Evolutionary conservation across 345 rosid genomes (phyloP).

Genomic region (Isatis tinctoria): DNA sequence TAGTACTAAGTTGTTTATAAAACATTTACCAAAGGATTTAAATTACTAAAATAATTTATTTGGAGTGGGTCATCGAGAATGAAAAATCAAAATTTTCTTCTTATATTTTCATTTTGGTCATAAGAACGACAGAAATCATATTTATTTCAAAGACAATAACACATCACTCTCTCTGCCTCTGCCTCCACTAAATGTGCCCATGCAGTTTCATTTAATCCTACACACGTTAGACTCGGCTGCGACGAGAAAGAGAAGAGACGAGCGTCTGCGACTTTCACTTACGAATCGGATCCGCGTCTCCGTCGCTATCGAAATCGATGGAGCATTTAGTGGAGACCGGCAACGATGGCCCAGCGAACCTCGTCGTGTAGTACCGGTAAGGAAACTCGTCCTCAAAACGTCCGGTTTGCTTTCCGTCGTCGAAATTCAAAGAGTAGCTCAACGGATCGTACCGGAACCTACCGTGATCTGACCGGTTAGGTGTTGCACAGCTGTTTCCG

Average conservation of each 20-base stretch:
- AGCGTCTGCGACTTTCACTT: neutral
- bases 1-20: too few species aligned
- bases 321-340: slow-evolving; percentile 40
- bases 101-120: too few species aligned
- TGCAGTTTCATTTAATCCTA: neutral
- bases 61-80: neutral
- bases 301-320: slow-evolving; percentile 37
- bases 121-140: neutral
- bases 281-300: neutral
- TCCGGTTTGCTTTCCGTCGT: slow-evolving; percentile 45
- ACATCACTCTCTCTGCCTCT: too few species aligned
- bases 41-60: too few species aligned
- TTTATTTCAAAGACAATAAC: too few species aligned
- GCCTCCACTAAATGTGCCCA: too few species aligned
- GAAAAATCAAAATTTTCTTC: neutral
- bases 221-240: neutral
- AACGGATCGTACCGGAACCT: slow-evolving; percentile 63
- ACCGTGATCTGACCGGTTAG: slow-evolving; percentile 20
- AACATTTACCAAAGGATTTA: too few species aligned
- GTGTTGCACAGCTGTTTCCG: neutral
- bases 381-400: slow-evolving; percentile 25
- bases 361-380: slow-evolving; percentile 41
- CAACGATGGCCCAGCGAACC: slow-evolving; percentile 35
- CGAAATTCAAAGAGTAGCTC: slow-evolving; percentile 83
- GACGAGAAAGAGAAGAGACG: neutral